phyloP scores from a whole-genome alignment of 495 filamentous ascomycete species.

The Penicillium egyptiacum region DNA sequence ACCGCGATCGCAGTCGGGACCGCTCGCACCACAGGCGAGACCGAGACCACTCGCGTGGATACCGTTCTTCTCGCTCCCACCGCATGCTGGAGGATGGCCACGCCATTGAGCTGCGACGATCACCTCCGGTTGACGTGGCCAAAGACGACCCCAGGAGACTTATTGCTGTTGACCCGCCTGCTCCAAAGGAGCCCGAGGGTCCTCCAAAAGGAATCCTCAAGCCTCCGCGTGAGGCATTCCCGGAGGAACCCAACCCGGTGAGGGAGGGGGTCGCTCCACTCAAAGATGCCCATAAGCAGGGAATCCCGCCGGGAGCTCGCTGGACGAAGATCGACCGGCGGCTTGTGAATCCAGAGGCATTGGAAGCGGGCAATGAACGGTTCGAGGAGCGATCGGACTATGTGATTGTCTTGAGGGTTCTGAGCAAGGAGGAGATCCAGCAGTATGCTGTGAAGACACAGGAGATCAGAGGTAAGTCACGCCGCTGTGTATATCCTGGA shows the following conservation, averaged over 20 bases:
- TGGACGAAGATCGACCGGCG: conserved; percentile 89
- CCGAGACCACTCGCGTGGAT: conserved; percentile 12
- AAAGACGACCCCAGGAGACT: conserved; percentile 31
- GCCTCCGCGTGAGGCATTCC: conserved; percentile 70
- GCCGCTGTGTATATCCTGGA: not conserved
- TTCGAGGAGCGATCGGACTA: conserved; percentile 79
- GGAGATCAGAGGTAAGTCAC: conserved; percentile 66
- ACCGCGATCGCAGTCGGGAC: conserved; percentile 20
- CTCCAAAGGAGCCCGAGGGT: conserved; percentile 37
- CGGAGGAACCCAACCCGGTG: conserved; percentile 73
- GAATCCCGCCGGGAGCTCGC: conserved; percentile 72
- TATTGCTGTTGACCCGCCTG: conserved; percentile 32
- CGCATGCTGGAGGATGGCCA: conserved; percentile 22
- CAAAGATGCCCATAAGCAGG: conserved; percentile 72
- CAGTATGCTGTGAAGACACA: conserved; percentile 72
- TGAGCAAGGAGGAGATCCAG: conserved; percentile 81
- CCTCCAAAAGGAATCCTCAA: conserved; percentile 72
- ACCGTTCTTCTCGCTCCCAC: conserved; percentile 31
- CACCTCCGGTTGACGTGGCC: conserved; percentile 13
- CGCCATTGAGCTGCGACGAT: conserved; percentile 14
- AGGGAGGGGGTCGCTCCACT: conserved; percentile 85
- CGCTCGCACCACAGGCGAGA: conserved; percentile 17
- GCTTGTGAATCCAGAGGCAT: conserved; percentile 78
- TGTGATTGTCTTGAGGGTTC: conserved; percentile 79
- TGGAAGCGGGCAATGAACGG: conserved; percentile 73